These are phyloP conservation scores for Neurospora sp. DNA, from an alignment of 495 filamentous ascomycete species.

Conservation along the genomic window DNA sequence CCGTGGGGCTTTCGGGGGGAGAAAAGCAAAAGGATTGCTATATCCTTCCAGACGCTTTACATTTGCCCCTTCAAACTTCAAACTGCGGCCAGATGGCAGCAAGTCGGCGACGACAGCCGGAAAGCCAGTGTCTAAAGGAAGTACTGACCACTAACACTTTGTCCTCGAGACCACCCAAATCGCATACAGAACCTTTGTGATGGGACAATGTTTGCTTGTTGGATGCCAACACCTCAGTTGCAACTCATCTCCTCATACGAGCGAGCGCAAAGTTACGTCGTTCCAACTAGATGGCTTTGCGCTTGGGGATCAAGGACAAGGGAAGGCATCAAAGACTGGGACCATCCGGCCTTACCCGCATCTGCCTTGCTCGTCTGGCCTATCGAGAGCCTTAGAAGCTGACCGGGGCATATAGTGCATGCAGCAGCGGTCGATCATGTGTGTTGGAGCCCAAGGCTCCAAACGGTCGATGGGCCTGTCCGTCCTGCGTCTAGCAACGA, in stretches of 20 bases:
- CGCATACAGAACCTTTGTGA: background rate
- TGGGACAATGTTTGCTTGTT: background rate
- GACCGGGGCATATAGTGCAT: constrained; percentile 5
- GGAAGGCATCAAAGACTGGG: background rate
- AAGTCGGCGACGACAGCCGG: background rate
- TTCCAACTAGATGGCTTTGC: background rate
- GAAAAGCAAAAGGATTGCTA: background rate
- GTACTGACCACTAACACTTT: background rate
- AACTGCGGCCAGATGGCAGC: background rate
- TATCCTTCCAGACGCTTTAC: background rate
- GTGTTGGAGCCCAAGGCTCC: constrained; percentile 2
- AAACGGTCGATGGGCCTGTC: background rate
- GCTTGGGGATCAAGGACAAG: background rate
- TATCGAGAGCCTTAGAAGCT: background rate
- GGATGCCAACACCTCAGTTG: background rate
- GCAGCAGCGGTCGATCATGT: constrained; percentile 23
- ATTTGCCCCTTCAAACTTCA: background rate
- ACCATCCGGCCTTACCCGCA: background rate
- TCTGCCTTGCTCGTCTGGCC: background rate
- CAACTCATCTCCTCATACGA: background rate
- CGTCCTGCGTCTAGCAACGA: background rate
- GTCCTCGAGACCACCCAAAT: background rate
- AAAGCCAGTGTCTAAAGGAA: background rate
- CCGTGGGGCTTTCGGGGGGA: background rate
- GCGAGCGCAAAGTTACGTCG: background rate